A percentile compares a stretch with the other conserved stretches of the same genome.
phyloP scores from a whole-genome alignment of 305 asterid species.

The Solanum aculeatissimum region DNA sequence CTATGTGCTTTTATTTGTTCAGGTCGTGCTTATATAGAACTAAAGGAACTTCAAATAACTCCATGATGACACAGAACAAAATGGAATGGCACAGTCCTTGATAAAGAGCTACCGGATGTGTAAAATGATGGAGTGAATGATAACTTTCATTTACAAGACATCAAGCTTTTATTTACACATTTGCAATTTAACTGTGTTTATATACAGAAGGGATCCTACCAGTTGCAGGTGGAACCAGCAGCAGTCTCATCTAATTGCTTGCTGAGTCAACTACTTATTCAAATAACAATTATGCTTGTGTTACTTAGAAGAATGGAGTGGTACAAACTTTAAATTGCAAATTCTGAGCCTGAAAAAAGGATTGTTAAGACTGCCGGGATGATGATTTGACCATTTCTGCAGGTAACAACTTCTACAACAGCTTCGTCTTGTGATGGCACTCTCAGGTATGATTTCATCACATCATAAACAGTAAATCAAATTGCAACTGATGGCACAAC shows the following conservation, averaged over 20 bases:
- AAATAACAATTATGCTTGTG: not conserved
- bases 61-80: not conserved
- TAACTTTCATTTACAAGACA: not conserved
- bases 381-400: constrained; percentile 27
- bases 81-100: not conserved
- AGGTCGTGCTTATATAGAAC: not conserved
- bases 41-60: not conserved
- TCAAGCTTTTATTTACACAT: not conserved
- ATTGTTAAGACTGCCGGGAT: constrained; percentile 30
- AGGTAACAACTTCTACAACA: constrained; percentile 18
- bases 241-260: not conserved
- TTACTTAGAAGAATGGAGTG: not conserved
- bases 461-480: constrained; percentile 82
- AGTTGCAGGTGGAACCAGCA: not conserved
- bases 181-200: not conserved
- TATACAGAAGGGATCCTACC: not conserved
- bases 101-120: not conserved
- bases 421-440: constrained; percentile 67
- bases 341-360: not conserved
- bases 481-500: constrained; percentile 93
- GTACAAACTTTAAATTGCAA: not conserved
- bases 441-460: constrained; percentile 57
- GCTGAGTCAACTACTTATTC: not conserved
- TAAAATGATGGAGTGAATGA: not conserved
- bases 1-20: not conserved